Percentiles rank a stretch among this genome's conserved stretches.
Conservation (phyloP, 805 yeast species). For the Saitoella complicata region DNA sequence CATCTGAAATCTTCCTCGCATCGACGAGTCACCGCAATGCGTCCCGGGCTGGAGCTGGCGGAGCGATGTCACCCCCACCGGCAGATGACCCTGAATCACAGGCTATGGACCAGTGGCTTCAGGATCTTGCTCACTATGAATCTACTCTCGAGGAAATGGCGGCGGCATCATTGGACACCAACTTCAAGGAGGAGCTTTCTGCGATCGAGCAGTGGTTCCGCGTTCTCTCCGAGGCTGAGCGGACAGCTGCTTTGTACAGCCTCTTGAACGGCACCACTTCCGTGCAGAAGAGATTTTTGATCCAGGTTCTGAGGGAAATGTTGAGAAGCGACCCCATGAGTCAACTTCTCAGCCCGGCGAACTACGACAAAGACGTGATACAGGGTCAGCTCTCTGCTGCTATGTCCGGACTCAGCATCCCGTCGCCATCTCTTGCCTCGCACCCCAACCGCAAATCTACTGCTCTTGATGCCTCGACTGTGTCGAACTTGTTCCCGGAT, state of each 20-base stretch:
- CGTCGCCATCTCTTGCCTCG: background rate
- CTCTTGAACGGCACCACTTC: constrained; percentile 22
- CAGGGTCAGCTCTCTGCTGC: background rate
- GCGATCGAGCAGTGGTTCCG: constrained; percentile 27
- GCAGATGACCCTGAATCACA: background rate
- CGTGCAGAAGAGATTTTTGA: constrained; percentile 21
- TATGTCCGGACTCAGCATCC: background rate
- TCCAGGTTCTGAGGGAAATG: constrained; percentile 20
- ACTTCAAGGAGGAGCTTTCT: constrained; percentile 21
- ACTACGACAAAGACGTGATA: constrained; percentile 1
- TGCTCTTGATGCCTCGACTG: background rate
- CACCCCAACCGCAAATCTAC: background rate
- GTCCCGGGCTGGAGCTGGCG: background rate
- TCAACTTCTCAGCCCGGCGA: constrained; percentile 14
- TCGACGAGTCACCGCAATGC: background rate
- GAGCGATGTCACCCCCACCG: background rate
- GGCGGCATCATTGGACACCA: constrained; percentile 16
- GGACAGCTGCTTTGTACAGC: constrained; percentile 24
- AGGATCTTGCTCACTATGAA: constrained; percentile 20
- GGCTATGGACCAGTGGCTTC: constrained; percentile 18
- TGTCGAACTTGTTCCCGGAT: background rate
- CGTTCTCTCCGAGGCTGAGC: constrained; percentile 22
- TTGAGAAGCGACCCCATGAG: constrained; percentile 15
- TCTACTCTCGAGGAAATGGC: constrained; percentile 20
- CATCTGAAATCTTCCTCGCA: constrained; percentile 3